Conservation (phyloP, 2,329 filamentous ascomycete species). For the Daldinia sp. region DNA sequence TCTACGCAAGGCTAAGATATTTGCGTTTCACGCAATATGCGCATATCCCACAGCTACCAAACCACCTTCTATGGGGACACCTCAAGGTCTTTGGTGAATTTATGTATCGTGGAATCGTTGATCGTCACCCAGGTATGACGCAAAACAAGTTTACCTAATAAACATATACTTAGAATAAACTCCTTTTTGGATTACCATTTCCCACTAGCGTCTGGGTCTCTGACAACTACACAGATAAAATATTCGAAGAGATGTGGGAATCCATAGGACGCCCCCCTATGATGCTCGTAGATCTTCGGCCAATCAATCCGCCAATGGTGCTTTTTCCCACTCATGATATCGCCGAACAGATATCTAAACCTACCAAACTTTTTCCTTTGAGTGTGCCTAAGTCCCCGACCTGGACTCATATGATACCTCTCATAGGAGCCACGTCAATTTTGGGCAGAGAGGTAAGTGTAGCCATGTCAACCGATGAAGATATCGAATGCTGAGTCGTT, state of each 20-base stretch:
- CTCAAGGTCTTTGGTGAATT: constrained; percentile 37
- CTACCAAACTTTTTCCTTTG: constrained; percentile 33
- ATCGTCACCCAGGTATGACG: neutral
- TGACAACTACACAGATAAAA: constrained; percentile 28
- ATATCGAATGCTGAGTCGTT: constrained; percentile 11
- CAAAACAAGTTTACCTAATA: neutral
- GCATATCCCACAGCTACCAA: constrained; percentile 37
- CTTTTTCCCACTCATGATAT: constrained; percentile 38
- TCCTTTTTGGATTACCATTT: too few relatives aligned
- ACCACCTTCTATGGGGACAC: constrained; percentile 35
- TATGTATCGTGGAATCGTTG: neutral
- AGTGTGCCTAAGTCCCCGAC: constrained; percentile 40
- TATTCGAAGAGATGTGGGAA: constrained; percentile 43
- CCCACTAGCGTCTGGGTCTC: neutral
- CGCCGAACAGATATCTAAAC: constrained; percentile 43
- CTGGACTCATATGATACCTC: constrained; percentile 36
- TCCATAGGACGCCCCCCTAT: constrained; percentile 39
- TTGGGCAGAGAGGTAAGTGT: neutral
- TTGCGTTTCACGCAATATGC: constrained; percentile 36
- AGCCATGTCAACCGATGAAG: neutral
- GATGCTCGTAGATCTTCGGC: constrained; percentile 43
- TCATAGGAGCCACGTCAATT: constrained; percentile 38
- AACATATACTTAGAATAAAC: neutral
- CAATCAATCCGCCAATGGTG: constrained; percentile 38
- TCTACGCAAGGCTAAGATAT: constrained; percentile 35